Base-by-base conservation (phyloP, 2,329 filamentous ascomycete species). In the Cladophialophora carrionii region DNA sequence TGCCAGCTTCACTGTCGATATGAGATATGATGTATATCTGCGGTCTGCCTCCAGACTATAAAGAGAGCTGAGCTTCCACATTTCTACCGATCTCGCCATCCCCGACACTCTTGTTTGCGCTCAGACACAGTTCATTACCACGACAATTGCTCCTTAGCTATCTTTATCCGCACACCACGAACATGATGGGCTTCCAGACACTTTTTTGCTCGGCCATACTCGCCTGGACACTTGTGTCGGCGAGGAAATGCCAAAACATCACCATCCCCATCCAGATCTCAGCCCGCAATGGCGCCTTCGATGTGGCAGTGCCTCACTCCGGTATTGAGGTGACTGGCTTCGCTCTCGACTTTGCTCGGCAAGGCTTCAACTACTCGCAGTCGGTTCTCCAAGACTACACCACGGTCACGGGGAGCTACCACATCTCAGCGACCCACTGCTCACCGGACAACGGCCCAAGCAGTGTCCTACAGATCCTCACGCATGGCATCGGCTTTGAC, bases 381-480 rank as follows among this genome's bases (percentile, higher is more conserved):
- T 71, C 75, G 9, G 70, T 81, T 1, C 73, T 85, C 1, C 73
- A 74, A n/a, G 83, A 80, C 46, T 85, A 84, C 70, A 71, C 77
- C 31, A 84, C 80, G 0, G 75, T 87, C 17, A 73, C 77, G 1
- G 85, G 84, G 34, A 78, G 76, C 26, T 89, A 88, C 76, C 74
- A 83, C 4, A 83, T 90, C 55, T 83, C 81, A 4, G 83, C 85
- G 0, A 85, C 84, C 9, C 88, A 87, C 77, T 90, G 88, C 75
- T 76, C 80, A 60, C 87, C 87, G 0, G 79, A 83, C 64, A 71
- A 70, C 5, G 81, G 73, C 10, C 68, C 26, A 8, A 20, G 52
- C 32, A 67, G 46, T 8, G 60, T 63, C 6, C 56, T 79, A n/a
- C 77, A 79, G 66, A 75, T 80, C 58, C 71, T 77, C 20, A 78